Evolutionary conservation across 1,284 basidiomycete genomes (phyloP), one percentile per base, ranked within the genome.

Genomic region (Pisolithus thermaeus): DNA sequence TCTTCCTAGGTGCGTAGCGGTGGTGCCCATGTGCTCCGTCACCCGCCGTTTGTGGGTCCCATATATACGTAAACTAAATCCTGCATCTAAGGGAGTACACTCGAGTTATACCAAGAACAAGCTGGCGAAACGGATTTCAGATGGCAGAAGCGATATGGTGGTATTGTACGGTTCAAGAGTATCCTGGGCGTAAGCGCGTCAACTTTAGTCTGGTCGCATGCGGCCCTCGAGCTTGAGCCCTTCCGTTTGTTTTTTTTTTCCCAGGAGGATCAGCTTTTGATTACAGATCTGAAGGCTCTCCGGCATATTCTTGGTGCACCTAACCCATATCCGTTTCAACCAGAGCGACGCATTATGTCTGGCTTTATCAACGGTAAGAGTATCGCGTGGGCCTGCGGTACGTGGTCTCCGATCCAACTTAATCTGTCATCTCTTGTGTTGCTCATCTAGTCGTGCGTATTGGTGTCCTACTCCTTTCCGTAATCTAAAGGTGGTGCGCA

Each of bases 341-440:
- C 56, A 5, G 63, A 67, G 22, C 62, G 66, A 18, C 64, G 68
- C 4, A 58, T 62, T 1, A 41, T 73, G 4, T 60, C 67, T 3
- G 58, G 59, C 1, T 51, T 73, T 44, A 25, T 69, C 4, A 58
- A 61, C 0, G 72, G 72, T 14, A 60, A 58, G 18, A 72, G 73
- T 1, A 39, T 76, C 4, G 53, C 61, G 1, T 73, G 67, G 67
- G 70, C 74, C 3, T 69, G 74, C 9, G 76, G 77, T 74, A 56
- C 30, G 51, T 46, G 8, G 20, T 41, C 14, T 11, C 20, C 23
- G 39, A 23, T 41, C 9, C 38, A 23, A 51, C 25, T 0, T 22
- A 9, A 41, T 8, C n/a, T 42, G 36, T 11, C 14, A 30, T 18
- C 47, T 16, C 47, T 14, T 14, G 32, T 35, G 32, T 35, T 37